Evolutionary conservation across 2,329 filamentous ascomycete species (phyloP), one percentile per base, ranked within the genome.

Genomic region (Nothophoma quercina): DNA sequence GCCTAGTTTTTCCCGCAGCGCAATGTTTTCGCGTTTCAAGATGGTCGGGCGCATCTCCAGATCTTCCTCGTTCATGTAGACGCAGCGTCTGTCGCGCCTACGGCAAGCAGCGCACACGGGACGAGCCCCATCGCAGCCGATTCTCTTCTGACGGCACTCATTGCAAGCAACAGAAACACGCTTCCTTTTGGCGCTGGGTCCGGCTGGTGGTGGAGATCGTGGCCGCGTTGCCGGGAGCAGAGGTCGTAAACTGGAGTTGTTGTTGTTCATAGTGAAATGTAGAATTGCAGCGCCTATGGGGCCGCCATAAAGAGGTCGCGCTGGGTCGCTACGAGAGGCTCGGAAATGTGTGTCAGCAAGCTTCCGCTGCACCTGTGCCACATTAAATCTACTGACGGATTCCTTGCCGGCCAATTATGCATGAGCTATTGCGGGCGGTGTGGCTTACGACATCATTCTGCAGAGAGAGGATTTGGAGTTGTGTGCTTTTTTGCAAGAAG

Each of bases 141-240:
- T 56, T 26, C 56, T 38, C 25, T 51, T 56, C 28, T 46, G 33
- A 18, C 56, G 52, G 25, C 56, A 59, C 13, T 44, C 40, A 38
- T 59, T 55, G 41, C 56, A 59, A 16, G 56, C 56, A 22, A 56
- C 51, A 12, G 56, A 39, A 12, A 51, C 53, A n/a, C 56, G 48
- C 34, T 56, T 56, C 34, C 56, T 51, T 25, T 59, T 59, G 21
- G 42, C 44, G 13, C 32, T 49, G 13, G 39, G 39, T 2, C 38
- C 32, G 4, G 45, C 29, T 9, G 32, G 48, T 9, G 56, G 52
- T 22, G 56, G 56, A 8, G 52, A 51, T 15, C 40, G 52, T n/a
- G 44, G 56, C 16, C 36, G 50, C 10, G 52, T 53, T 33, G 56
- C 52, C 18, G 52, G 56, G 9, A 56, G 40, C 12, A 55, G 51